A percentile compares a stretch with the other conserved stretches of the same genome.
Evolutionary conservation across 2,329 filamentous ascomycete genomes (phyloP).

Genomic region (Grosmannia serpens): DNA sequence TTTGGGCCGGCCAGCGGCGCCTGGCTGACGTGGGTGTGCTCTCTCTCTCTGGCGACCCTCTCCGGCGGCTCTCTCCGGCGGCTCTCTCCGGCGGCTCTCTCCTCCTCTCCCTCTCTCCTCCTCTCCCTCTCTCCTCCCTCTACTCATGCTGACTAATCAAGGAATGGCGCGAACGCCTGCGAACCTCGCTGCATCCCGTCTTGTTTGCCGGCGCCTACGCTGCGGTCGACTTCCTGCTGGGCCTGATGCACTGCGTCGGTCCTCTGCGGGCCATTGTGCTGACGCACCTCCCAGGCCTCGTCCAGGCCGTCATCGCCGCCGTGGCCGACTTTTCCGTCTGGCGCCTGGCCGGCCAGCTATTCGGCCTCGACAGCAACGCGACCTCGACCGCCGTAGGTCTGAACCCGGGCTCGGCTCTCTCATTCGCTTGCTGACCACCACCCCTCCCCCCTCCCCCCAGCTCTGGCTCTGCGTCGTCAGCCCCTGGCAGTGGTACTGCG

Average conservation of each 20-base stretch:
- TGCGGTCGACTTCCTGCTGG: constrained; percentile 43
- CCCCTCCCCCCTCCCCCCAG: constrained; percentile 26
- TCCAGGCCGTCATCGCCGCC: constrained; percentile 70
- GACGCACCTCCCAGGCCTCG: constrained; percentile 57
- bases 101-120: neutral
- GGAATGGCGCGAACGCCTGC: constrained; percentile 87
- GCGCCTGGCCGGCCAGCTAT: constrained; percentile 64
- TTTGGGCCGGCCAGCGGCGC: constrained; percentile 69
- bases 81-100: neutral
- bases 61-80: too few relatives aligned
- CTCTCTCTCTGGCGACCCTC: neutral
- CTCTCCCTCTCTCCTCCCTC: neutral
- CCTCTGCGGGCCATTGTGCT: constrained; percentile 53
- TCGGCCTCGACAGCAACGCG: constrained; percentile 51
- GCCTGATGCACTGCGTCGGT: constrained; percentile 39
- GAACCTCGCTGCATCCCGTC: constrained; percentile 83
- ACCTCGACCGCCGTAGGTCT: constrained; percentile 61
- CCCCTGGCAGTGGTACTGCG: constrained; percentile 96
- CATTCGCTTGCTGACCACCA: neutral
- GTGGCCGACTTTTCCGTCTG: constrained; percentile 79
- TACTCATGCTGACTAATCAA: constrained; percentile 33
- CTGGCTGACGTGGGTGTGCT: constrained; percentile 86
- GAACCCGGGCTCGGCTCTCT: neutral
- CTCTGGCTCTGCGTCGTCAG: constrained; percentile 60
- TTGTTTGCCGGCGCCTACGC: constrained; percentile 72